phyloP scores from a whole-genome alignment of 768 basidiomycete species.

The Coprinopsis cinerea region DNA sequence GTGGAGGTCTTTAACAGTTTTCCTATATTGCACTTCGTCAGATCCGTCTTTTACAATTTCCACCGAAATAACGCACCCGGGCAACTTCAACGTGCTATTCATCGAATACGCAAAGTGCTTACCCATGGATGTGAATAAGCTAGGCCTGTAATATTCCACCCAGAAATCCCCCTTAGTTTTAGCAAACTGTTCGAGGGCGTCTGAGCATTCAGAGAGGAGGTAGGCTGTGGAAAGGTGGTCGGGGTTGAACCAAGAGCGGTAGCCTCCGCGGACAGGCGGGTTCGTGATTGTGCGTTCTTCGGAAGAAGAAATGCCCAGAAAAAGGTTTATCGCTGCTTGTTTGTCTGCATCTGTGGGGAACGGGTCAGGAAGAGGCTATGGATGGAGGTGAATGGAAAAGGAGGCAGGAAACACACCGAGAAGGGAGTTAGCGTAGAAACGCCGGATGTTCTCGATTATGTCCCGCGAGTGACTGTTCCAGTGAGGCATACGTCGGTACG shows the following conservation, averaged over 20 bases:
- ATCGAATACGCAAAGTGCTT: conserved; percentile 93
- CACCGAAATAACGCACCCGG: conserved; percentile 47
- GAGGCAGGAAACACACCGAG: conserved; percentile 48
- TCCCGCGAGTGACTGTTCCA: conserved; percentile 98
- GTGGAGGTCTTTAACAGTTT: conserved; percentile 60
- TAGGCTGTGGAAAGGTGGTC: conserved; percentile 67
- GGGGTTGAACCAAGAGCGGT: conserved; percentile 82
- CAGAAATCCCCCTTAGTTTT: conserved; percentile 67
- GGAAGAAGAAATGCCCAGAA: conserved; percentile 83
- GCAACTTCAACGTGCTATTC: conserved; percentile 81
- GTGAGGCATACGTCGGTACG: conserved; percentile 90
- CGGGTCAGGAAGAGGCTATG: background rate
- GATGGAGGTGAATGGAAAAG: background rate
- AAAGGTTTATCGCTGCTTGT: conserved; percentile 96
- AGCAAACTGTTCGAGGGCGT: conserved; percentile 56
- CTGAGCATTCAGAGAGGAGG: conserved; percentile 55
- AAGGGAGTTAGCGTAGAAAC: conserved; percentile 93
- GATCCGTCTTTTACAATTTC: background rate
- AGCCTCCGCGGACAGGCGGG: conserved; percentile 58
- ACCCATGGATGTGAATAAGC: conserved; percentile 76
- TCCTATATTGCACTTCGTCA: conserved; percentile 35
- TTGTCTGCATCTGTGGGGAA: conserved; percentile 79
- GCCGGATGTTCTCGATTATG: conserved; percentile 89
- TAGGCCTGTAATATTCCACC: conserved; percentile 84
- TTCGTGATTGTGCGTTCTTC: conserved; percentile 46